Evolutionary conservation across 1,284 basidiomycete genomes (phyloP).

Genomic region (Porogramme epimiltina): DNA sequence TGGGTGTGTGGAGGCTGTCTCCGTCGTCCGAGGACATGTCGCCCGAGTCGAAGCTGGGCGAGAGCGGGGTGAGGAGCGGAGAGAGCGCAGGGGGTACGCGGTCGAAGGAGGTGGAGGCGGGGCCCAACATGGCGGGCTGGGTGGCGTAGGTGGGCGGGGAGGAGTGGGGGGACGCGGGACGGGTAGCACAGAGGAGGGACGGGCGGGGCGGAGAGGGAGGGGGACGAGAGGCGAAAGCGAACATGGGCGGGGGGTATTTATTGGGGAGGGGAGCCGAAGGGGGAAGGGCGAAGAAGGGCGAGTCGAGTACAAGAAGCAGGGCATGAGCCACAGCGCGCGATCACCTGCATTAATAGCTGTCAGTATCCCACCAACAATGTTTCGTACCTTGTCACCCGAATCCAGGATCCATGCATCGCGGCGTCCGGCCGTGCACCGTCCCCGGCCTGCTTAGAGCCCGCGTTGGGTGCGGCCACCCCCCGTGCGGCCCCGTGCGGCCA

Average conservation of each 20-base stretch:
- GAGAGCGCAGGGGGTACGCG: slow-evolving; percentile 26
- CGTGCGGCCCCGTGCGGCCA: too few species aligned
- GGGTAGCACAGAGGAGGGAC: slow-evolving; percentile 19
- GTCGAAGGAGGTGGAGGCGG: slow-evolving; percentile 15
- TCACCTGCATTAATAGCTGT: slow-evolving; percentile 16
- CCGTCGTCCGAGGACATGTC: slow-evolving; percentile 44
- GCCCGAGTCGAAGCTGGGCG: slow-evolving; percentile 37
- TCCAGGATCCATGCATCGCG: neutral
- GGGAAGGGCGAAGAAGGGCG: slow-evolving; percentile 14
- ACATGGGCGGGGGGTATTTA: slow-evolving; percentile 21
- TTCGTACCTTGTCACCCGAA: slow-evolving; percentile 2
- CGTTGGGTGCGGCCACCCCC: too few species aligned
- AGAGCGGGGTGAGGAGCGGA: slow-evolving; percentile 33
- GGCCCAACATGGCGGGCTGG: slow-evolving; percentile 17
- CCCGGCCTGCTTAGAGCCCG: too few species aligned
- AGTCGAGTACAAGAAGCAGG: slow-evolving; percentile 9
- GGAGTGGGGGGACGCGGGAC: neutral
- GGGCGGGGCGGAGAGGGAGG: slow-evolving; percentile 8
- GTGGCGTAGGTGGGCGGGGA: slow-evolving; percentile 3
- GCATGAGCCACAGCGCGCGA: slow-evolving; percentile 18
- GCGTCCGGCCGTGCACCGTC: neutral
- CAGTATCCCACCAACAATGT: slow-evolving; percentile 1
- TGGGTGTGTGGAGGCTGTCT: slow-evolving; percentile 40
- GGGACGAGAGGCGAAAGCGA: slow-evolving; percentile 14
- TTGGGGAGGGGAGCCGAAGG: slow-evolving; percentile 18